Evolutionary conservation across 2,329 filamentous ascomycete species (phyloP).

Genomic region (Aciculosporium take): DNA sequence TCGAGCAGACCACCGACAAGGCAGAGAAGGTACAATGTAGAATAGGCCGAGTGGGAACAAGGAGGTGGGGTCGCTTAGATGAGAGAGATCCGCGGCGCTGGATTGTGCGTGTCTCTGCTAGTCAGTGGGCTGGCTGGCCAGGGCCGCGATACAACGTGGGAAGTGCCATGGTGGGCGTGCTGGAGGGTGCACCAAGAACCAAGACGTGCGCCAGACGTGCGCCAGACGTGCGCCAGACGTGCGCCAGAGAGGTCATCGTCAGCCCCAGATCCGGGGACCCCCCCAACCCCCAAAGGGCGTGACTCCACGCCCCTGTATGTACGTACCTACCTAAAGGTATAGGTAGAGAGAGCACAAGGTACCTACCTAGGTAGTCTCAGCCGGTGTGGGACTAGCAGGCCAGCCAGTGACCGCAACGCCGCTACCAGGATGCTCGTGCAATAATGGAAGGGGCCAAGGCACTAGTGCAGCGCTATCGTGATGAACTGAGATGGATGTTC

Average conservation of each 20-base stretch:
- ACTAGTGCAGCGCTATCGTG: conserved; percentile 2
- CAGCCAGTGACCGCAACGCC: too few species aligned
- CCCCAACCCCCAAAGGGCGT: not conserved
- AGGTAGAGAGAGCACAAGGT: not conserved
- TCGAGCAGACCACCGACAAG: conserved; percentile 4
- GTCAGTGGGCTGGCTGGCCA: conserved; percentile 10
- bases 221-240: not conserved
- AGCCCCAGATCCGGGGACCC: too few species aligned
- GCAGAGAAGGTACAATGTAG: conserved; percentile 3
- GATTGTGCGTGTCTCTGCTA: conserved; percentile 17
- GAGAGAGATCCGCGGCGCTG: conserved; percentile 19
- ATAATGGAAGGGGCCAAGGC: not conserved
- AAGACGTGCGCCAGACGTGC: not conserved
- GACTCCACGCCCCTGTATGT: not conserved
- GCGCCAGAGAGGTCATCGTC: not conserved
- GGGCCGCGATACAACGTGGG: conserved; percentile 12
- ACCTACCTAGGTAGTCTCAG: not conserved
- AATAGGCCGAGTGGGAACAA: conserved; percentile 13
- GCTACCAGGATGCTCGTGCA: not conserved
- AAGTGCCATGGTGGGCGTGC: conserved; percentile 4
- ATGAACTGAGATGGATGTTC: not conserved
- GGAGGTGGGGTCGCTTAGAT: conserved; percentile 4
- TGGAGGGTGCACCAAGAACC: conserved; percentile 5
- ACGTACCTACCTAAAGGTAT: too few species aligned
- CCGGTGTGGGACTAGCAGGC: not conserved